A percentile compares a stretch with the other conserved stretches of the same genome.
Evolutionary conservation across 805 yeast genomes (phyloP).

Genomic region (Pichia insulana): DNA sequence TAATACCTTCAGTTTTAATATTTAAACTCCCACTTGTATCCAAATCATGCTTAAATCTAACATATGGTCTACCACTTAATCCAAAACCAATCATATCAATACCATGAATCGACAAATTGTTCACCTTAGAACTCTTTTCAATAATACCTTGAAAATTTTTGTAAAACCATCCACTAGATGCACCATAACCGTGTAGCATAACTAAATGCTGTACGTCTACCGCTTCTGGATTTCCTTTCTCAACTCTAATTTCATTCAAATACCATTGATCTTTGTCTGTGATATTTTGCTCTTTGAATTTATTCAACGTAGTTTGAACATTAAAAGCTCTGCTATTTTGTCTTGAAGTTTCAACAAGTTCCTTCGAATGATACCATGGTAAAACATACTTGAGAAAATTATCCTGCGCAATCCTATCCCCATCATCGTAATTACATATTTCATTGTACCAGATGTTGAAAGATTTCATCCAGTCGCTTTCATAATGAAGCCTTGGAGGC

Average conservation of each 20-base stretch:
- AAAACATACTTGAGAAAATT: slow-evolving; percentile 15
- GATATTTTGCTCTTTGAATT: slow-evolving; percentile 7
- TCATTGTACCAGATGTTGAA: slow-evolving; percentile 20
- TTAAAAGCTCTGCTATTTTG: slow-evolving; percentile 14
- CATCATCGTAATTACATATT: slow-evolving; percentile 11
- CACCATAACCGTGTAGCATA: slow-evolving; percentile 51
- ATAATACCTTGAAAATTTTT: slow-evolving; percentile 41
- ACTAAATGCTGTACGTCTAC: slow-evolving; percentile 30
- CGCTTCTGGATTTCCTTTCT: slow-evolving; percentile 10
- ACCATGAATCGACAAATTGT: slow-evolving; percentile 27
- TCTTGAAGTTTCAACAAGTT: slow-evolving; percentile 7
- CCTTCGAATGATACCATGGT: slow-evolving; percentile 20
- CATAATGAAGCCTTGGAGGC: background rate
- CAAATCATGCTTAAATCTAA: slow-evolving; percentile 18
- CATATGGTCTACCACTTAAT: slow-evolving; percentile 39
- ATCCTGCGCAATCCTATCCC: slow-evolving; percentile 21
- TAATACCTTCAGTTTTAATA: slow-evolving; percentile 17
- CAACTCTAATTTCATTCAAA: slow-evolving; percentile 23
- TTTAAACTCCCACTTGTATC: slow-evolving; percentile 19
- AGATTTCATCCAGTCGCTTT: slow-evolving; percentile 13
- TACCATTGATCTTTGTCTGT: slow-evolving; percentile 9
- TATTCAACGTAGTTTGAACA: slow-evolving; percentile 11
- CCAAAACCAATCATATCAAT: slow-evolving; percentile 50
- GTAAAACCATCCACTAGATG: slow-evolving; percentile 48
- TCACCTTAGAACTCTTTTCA: slow-evolving; percentile 16